Evolutionary conservation across 371 early-diverging fungal genomes (phyloP).

Genomic region (Capniomyces stellatus): DNA sequence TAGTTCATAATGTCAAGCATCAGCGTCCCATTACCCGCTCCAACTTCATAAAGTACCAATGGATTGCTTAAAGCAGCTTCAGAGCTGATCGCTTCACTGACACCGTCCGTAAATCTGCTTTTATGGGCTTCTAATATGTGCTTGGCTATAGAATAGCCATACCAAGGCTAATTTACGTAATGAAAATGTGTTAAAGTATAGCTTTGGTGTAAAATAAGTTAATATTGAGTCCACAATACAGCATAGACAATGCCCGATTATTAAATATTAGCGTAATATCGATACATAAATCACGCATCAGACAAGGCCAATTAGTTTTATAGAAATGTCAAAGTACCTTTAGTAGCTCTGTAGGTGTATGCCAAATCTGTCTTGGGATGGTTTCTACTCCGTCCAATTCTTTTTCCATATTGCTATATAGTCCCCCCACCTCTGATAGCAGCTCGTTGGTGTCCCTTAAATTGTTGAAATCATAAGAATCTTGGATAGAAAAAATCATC

Average conservation of each 20-base stretch:
- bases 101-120: slow-evolving; percentile 30
- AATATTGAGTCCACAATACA: too few relatives aligned
- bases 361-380: slow-evolving; percentile 78
- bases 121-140: slow-evolving; percentile 69
- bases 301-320: background rate
- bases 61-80: slow-evolving; percentile 16
- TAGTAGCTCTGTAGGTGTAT: slow-evolving; percentile 91
- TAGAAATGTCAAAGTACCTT: slow-evolving; percentile 21
- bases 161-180: slow-evolving; percentile 40
- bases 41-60: slow-evolving; percentile 83
- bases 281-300: background rate
- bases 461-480: slow-evolving; percentile 42
- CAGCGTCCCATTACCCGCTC: slow-evolving; percentile 91
- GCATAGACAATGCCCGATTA: too few relatives aligned
- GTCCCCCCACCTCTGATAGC: slow-evolving; percentile 47
- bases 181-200: background rate
- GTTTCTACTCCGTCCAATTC: slow-evolving; percentile 25
- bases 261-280: background rate
- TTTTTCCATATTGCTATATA: slow-evolving; percentile 63
- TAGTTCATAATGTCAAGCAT: slow-evolving; percentile 86
- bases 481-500: slow-evolving; percentile 52
- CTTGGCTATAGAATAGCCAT: slow-evolving; percentile 79
- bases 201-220: too few relatives aligned
- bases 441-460: slow-evolving; percentile 70
- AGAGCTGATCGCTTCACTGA: too few relatives aligned